These are phyloP conservation scores for Dictyophora rubrovolvata DNA, from an alignment of 768 basidiomycete genomes.

Conservation along the genomic window DNA sequence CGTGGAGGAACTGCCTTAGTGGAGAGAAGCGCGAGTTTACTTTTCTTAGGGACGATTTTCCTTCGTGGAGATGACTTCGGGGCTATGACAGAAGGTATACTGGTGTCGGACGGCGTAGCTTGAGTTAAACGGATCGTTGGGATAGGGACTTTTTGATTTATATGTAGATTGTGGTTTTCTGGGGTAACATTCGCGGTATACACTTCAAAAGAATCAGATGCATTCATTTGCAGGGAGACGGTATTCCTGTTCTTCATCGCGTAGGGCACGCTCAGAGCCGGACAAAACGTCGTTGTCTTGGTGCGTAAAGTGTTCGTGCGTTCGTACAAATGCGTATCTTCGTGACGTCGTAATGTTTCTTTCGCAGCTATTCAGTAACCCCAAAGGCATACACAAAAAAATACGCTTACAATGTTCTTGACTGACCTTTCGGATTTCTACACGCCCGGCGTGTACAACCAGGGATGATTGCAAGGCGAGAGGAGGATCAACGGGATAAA, in stretches of 20 bases:
- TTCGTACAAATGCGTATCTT: background rate
- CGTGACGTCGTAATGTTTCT: background rate
- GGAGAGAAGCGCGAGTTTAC: slow-evolving; percentile 43
- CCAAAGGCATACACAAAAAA: background rate
- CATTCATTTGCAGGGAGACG: slow-evolving; percentile 15
- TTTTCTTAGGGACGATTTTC: slow-evolving; percentile 64
- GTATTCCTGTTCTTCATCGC: slow-evolving; percentile 12
- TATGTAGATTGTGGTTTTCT: slow-evolving; percentile 18
- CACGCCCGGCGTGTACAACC: background rate
- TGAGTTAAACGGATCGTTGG: slow-evolving; percentile 65
- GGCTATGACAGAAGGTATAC: slow-evolving; percentile 19
- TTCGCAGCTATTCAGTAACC: background rate
- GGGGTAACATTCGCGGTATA: slow-evolving; percentile 21
- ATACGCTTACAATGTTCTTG: background rate
- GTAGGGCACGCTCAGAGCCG: background rate
- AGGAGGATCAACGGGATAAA: background rate
- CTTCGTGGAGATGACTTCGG: slow-evolving; percentile 25
- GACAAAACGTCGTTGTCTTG: background rate
- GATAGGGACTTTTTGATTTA: slow-evolving; percentile 15
- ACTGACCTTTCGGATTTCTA: background rate
- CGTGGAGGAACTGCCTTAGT: slow-evolving; percentile 13
- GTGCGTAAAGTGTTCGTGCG: background rate
- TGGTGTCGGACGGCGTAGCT: slow-evolving; percentile 46
- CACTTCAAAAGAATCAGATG: slow-evolving; percentile 9
- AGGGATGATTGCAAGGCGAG: background rate